phyloP scores from a whole-genome alignment of 768 basidiomycete genomes.

The Mrakia blollopis region DNA sequence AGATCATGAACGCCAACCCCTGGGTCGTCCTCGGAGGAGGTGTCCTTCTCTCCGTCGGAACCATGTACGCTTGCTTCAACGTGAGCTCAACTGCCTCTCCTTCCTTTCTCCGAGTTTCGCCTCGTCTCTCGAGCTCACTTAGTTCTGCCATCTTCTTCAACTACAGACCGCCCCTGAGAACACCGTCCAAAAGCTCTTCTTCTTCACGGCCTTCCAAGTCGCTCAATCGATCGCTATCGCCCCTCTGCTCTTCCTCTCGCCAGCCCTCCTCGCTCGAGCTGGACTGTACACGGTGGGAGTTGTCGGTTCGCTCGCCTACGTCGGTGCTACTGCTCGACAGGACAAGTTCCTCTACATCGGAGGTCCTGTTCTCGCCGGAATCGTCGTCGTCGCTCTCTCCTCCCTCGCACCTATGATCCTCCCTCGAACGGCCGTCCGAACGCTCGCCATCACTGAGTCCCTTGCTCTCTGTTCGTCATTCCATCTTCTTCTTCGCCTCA shows the following conservation, averaged over 20 bases:
- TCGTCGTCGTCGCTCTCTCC: constrained; percentile 79
- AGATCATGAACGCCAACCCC: constrained; percentile 77
- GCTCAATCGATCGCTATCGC: constrained; percentile 81
- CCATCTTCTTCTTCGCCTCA: constrained; percentile 76
- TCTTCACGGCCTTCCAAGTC: constrained; percentile 60
- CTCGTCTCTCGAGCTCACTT: neutral
- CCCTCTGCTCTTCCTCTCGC: constrained; percentile 82
- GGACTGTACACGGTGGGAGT: constrained; percentile 78
- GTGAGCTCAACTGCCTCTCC: neutral
- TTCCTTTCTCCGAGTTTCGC: constrained; percentile 52
- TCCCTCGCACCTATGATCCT: constrained; percentile 84
- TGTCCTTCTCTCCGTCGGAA: constrained; percentile 60
- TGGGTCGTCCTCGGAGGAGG: constrained; percentile 80
- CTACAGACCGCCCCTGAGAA: neutral
- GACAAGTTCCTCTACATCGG: constrained; percentile 85
- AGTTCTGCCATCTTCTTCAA: constrained; percentile 48
- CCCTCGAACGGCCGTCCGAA: constrained; percentile 67
- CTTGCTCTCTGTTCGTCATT: constrained; percentile 56
- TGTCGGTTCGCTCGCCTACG: constrained; percentile 77
- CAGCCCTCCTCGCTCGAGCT: constrained; percentile 72
- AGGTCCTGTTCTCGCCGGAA: constrained; percentile 79
- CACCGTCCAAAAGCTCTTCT: constrained; percentile 25
- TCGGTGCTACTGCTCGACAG: constrained; percentile 80
- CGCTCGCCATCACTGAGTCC: constrained; percentile 67
- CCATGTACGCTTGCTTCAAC: constrained; percentile 51